Base-by-base conservation (phyloP, 257 asterid species). In the Fraxinus cuspidata region DNA sequence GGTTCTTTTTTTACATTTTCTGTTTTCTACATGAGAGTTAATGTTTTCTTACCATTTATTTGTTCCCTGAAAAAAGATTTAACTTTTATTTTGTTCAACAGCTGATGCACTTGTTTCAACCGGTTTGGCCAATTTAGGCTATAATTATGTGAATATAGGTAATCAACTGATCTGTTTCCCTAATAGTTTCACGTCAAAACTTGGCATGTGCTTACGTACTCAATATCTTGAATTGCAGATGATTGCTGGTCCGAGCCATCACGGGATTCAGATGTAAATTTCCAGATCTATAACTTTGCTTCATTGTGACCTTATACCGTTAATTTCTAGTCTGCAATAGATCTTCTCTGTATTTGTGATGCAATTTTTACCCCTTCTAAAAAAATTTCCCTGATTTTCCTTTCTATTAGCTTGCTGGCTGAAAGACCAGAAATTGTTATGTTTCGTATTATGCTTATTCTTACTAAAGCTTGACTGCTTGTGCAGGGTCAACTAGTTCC, bases 71-170 rank as follows among this genome's bases (percentile, higher is more conserved):
- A 42, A 56, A 31, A 27, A 60, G 72, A 72, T 68, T 23, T 74
- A 16, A 84, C 73, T 23, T 58, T 70, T 32, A 49, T 53, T 70
- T 73, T 35, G 42, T 81, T 73, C 82, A 69, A 80, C 96, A 94
- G 98, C 97, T 78, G 96, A 94, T 84, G 97, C 97, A 37, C 95
- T 92, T 73, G 81, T 92, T 42, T 88, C 97, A 16, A 91, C 94
- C 80, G 97, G 98, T 79, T 82, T 94, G 91, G 97, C 97, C 37
- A 87, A 84, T 86, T 78, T 92, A 81, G 98, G 98, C 35, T 94
- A 91, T 84, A 77, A 10, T 67, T 92, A 89, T 38, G 92, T 94
- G 72, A 94, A 94, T 70, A 92, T 94, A 74, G 99, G 99, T 94
- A 88, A 82, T 38, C 31, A 44, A 77, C 32, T 68, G 31, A 29